Evolutionary conservation across 176 grass and related monocot genomes (phyloP).

Genomic region (Bonia amplexicaulis): DNA sequence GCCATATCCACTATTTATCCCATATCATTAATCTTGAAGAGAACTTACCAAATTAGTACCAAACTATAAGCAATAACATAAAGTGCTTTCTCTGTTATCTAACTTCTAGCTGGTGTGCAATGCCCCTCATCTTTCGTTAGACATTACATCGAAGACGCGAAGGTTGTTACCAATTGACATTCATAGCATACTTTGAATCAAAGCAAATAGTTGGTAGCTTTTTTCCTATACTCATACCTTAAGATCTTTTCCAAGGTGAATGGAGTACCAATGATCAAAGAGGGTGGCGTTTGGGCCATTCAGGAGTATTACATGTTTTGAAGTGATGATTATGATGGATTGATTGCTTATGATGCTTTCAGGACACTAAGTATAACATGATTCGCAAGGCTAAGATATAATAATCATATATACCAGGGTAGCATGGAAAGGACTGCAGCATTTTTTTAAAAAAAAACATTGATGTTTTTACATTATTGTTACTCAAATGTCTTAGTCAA

Average conservation of each 20-base stretch:
- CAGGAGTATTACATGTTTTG: neutral
- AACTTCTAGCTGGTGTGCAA: neutral
- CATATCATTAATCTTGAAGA: neutral
- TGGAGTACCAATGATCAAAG: neutral
- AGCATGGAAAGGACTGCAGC: neutral
- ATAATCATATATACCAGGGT: neutral
- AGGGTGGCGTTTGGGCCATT: neutral
- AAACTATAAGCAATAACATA: neutral
- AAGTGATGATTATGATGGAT: neutral
- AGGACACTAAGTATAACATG: neutral
- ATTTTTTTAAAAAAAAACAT: neutral
- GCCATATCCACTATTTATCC: neutral
- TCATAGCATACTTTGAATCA: neutral
- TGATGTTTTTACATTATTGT: neutral
- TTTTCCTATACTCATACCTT: neutral
- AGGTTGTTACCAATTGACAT: neutral
- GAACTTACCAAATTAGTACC: neutral
- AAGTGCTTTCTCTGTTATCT: neutral
- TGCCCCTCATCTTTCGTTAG: neutral
- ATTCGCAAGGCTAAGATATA: neutral
- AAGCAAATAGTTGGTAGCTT: slow-evolving; percentile 10
- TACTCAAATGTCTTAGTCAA: neutral
- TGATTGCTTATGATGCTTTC: slow-evolving; percentile 1
- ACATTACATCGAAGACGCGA: neutral
- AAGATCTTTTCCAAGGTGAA: neutral